Percentiles rank a stretch among this genome's conserved stretches.
These are phyloP conservation scores for Euphorbia corollata DNA, from an alignment of 441 rosid genomes.

Conservation along the genomic window DNA sequence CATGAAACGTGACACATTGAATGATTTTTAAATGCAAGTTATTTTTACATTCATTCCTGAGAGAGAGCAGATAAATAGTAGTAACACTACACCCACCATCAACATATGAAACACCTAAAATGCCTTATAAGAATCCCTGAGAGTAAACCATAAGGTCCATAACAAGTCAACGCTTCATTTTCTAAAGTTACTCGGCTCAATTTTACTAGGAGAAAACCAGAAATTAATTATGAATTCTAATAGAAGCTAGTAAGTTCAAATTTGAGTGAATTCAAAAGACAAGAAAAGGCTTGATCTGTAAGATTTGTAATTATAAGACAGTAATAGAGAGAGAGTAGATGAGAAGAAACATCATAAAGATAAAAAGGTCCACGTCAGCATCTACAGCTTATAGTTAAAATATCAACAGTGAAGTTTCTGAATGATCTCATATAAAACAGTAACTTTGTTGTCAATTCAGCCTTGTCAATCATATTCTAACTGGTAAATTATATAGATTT, in stretches of 20 bases:
- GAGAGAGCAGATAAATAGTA: no score
- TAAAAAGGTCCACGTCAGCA: background rate
- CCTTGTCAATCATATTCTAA: background rate
- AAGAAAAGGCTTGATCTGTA: background rate
- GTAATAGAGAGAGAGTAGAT: background rate
- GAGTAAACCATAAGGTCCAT: background rate
- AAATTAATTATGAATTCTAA: background rate
- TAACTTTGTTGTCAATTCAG: background rate
- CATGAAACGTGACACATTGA: background rate
- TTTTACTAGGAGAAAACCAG: conserved; percentile 1
- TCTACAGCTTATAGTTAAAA: background rate
- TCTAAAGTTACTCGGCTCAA: background rate
- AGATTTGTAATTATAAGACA: background rate
- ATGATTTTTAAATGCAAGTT: background rate
- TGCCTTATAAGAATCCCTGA: background rate
- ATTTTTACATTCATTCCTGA: background rate
- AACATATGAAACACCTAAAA: background rate
- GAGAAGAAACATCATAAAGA: background rate
- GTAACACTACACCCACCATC: no score
- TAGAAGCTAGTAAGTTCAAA: background rate
- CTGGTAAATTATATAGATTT: background rate
- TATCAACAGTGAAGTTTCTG: conserved; percentile 7
- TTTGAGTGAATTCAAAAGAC: background rate
- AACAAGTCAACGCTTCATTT: background rate
- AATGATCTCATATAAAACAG: conserved; percentile 6